Evolutionary conservation across 2,329 filamentous ascomycete species (phyloP), one percentile per base, ranked within the genome.

Genomic region (Macroventuria anomochaeta): DNA sequence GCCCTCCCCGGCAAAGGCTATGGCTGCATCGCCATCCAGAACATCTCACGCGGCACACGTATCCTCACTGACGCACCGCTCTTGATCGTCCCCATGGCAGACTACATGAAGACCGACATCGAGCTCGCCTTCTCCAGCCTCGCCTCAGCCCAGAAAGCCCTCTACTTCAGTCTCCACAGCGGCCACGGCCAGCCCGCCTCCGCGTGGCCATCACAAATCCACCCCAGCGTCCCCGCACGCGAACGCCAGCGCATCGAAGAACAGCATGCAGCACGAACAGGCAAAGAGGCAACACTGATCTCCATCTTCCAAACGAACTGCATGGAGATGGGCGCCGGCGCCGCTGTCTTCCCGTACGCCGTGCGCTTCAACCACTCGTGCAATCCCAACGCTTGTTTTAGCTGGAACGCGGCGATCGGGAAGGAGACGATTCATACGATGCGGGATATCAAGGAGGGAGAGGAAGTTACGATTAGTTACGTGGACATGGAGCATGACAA

Each of bases 281-380:
- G 41, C 25, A 59, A 54, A 15, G 46, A 55, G 17, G 41, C 62
- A 10, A 68, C 63, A 18, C 48, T 65, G 29, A 53, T 64, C 54
- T 67, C 65, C 60, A 73, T 77, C 46, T 77, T 78, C 57, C 74
- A 75, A 55, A 77, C 69, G 28, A 77, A 78, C 58, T 75, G 71
- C 47, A 77, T 76, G 69, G 69, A 73, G 42, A 68, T 69, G 52
- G 61, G 56, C 6, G 40, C 55, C 2, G 70, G 69, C 1, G 69
- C 72, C 0, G 73, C 67, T 5, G 63, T 79, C 12, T 78, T 76
- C 36, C 64, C 68, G 7, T 51, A 69, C 25, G 67, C 74, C 13
- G 64, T 74, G 5, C 73, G 75, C 25, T 72, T 78, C 67, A 79
- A 78, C 48, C 76, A 79, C 59, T 66, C 61, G 15, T 79, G 76